Percentiles rank a stretch among this genome's conserved stretches.
These are phyloP conservation scores for Solanum etuberosum DNA, from an alignment of 257 asterid genomes.

Conservation along the genomic window DNA sequence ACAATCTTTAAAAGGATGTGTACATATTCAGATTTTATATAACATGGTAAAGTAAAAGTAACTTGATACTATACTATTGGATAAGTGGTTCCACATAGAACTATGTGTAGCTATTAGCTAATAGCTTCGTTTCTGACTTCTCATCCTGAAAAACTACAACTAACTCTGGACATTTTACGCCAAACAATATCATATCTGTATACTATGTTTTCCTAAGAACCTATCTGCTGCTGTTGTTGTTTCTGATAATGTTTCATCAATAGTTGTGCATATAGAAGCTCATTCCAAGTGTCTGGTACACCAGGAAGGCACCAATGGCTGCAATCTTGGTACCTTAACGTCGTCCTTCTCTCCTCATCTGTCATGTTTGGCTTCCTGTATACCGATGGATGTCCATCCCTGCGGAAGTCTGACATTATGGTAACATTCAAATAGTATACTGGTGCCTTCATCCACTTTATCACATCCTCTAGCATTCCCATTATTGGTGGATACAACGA, in stretches of 20 bases:
- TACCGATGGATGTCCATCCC: conserved; percentile 84
- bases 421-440: conserved; percentile 66
- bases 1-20: background rate
- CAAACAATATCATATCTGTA: background rate
- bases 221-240: background rate
- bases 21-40: background rate
- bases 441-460: conserved; percentile 54
- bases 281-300: conserved; percentile 89
- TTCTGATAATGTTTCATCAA: conserved; percentile 18
- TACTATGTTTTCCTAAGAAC: background rate
- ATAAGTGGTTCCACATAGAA: background rate
- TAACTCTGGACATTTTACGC: background rate
- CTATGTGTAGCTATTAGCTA: background rate
- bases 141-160: background rate
- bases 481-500: conserved; percentile 59
- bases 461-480: conserved; percentile 53
- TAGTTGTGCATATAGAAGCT: conserved; percentile 61
- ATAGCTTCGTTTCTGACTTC: background rate
- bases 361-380: conserved; percentile 56
- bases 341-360: conserved; percentile 21
- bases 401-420: conserved; percentile 64
- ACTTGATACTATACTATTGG: background rate
- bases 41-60: background rate
- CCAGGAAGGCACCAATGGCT: conserved; percentile 98
- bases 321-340: conserved; percentile 53